Conservation (phyloP, 139 green algal species). For the Closterium sp. region DNA sequence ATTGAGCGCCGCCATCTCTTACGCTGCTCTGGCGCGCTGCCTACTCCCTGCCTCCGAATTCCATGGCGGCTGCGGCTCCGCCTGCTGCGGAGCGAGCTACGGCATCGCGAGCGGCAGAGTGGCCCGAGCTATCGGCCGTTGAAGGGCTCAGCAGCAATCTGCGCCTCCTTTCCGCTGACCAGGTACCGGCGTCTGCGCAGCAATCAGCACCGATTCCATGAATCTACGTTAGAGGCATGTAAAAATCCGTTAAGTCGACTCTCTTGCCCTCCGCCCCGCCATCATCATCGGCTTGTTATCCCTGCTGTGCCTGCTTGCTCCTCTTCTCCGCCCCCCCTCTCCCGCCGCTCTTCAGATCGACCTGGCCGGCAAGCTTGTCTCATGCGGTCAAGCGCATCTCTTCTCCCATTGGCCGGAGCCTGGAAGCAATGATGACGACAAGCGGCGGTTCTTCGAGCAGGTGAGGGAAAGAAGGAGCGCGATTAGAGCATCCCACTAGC, state of each 20-base stretch:
- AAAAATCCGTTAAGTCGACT: background rate
- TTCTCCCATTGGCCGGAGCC: slow-evolving; percentile 70
- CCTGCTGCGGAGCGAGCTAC: background rate
- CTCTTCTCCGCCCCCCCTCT: background rate
- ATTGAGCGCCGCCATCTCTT: background rate
- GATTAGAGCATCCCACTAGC: no score
- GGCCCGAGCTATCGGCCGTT: background rate
- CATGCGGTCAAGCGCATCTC: slow-evolving; percentile 70
- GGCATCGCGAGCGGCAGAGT: background rate
- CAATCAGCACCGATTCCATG: background rate
- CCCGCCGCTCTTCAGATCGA: background rate
- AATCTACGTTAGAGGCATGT: background rate
- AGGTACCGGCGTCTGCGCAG: background rate
- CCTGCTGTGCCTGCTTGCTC: background rate
- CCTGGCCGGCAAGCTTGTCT: slow-evolving; percentile 32
- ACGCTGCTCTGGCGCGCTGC: background rate
- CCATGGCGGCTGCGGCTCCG: background rate
- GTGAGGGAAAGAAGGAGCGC: background rate
- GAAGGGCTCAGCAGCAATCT: background rate
- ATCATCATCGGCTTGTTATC: background rate
- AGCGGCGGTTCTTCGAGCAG: slow-evolving; percentile 47
- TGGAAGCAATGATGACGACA: slow-evolving; percentile 55
- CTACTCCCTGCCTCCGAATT: background rate
- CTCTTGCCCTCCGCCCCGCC: background rate
- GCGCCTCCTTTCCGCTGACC: background rate